Evolutionary conservation across 2,329 filamentous ascomycete species (phyloP).

Genomic region (Fusarium metavorans): DNA sequence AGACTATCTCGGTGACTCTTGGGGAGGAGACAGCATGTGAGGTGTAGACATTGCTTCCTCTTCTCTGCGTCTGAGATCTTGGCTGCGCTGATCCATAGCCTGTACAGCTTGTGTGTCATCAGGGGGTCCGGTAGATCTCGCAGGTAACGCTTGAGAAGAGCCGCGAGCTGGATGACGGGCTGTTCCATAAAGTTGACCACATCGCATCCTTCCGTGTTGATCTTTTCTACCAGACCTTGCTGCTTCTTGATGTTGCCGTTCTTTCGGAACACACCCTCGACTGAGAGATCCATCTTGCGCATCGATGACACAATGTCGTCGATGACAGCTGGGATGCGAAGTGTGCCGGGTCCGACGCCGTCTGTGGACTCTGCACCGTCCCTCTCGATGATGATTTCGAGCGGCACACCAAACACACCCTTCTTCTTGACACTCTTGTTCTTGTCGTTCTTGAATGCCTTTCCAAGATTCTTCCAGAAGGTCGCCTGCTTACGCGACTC

Average conservation of each 20-base stretch:
- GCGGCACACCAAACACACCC: slow-evolving; percentile 89
- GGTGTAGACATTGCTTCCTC: slow-evolving; percentile 85
- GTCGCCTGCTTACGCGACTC: slow-evolving; percentile 89
- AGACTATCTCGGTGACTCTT: slow-evolving; percentile 94
- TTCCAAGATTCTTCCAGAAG: slow-evolving; percentile 98
- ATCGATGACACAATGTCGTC: slow-evolving; percentile 95
- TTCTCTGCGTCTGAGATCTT: slow-evolving; percentile 87
- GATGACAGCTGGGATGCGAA: slow-evolving; percentile 93
- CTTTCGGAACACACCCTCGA: slow-evolving; percentile 98
- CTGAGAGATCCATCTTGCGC: slow-evolving; percentile 98
- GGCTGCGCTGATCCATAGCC: slow-evolving; percentile 88
- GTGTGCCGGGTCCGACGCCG: slow-evolving; percentile 89
- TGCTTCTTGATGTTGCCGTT: slow-evolving; percentile 98
- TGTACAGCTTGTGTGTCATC: slow-evolving; percentile 94
- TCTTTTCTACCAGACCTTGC: slow-evolving; percentile 84
- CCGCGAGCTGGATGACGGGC: slow-evolving; percentile 92
- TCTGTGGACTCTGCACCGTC: slow-evolving; percentile 98
- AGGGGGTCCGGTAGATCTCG: slow-evolving; percentile 94
- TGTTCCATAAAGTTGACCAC: slow-evolving; percentile 88
- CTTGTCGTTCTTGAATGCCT: slow-evolving; percentile 91
- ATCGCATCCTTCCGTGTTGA: slow-evolving; percentile 88
- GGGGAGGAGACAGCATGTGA: slow-evolving; percentile 91
- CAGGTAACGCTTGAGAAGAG: slow-evolving; percentile 93
- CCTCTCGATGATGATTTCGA: slow-evolving; percentile 90
- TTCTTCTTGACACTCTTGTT: slow-evolving; percentile 87